These are phyloP conservation scores for Nephromyces sp. DNA, from an alignment of 169 alveolate species.

Conservation along the genomic window DNA sequence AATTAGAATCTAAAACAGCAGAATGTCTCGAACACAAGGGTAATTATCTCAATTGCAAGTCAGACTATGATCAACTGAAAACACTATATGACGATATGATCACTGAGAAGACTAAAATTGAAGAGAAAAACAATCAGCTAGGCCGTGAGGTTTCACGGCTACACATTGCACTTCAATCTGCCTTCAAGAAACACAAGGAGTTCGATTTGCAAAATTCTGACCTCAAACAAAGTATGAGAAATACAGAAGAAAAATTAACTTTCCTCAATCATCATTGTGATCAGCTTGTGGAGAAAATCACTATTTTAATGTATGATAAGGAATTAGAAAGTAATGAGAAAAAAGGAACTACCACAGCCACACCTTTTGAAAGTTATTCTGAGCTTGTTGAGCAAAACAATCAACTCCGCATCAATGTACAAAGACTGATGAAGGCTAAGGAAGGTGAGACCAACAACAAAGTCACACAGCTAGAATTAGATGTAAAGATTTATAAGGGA, in stretches of 20 bases:
- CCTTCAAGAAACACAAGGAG: too few relatives aligned
- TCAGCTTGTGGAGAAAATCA: not conserved
- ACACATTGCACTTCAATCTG: too few relatives aligned
- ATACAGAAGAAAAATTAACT: not conserved
- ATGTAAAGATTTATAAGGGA: not conserved
- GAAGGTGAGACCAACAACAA: not conserved
- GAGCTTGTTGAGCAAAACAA: not conserved
- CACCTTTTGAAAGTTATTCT: not conserved
- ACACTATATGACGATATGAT: too few relatives aligned
- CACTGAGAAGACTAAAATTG: too few relatives aligned
- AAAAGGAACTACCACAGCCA: not conserved
- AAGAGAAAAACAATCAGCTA: too few relatives aligned
- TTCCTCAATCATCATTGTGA: not conserved
- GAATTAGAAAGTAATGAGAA: not conserved
- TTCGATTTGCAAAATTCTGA: too few relatives aligned
- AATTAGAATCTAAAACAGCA: not conserved
- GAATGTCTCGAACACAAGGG: too few relatives aligned
- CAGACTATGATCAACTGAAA: too few relatives aligned
- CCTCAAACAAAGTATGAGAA: too few relatives aligned
- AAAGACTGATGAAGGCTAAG: not conserved
- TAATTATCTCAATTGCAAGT: too few relatives aligned
- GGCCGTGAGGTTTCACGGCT: too few relatives aligned
- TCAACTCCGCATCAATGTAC: not conserved
- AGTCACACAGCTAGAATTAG: not conserved
- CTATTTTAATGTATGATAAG: not conserved